Conservation (phyloP, 768 basidiomycete genomes). For the Exidia glandulosa region DNA sequence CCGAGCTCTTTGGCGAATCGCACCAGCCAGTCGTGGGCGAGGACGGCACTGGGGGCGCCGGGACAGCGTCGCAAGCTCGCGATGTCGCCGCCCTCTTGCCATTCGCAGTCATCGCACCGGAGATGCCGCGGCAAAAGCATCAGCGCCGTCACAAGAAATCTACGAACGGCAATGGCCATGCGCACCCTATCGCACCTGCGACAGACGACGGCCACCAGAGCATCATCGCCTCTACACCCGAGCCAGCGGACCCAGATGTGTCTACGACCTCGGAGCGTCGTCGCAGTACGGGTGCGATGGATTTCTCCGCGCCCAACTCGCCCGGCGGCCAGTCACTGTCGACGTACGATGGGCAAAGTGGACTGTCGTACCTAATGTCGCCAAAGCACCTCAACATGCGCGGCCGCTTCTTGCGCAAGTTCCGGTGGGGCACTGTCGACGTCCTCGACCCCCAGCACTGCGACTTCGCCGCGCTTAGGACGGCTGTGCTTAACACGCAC, state of each 20-base stretch:
- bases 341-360: not conserved
- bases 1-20: not conserved
- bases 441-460: constrained; percentile 79
- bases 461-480: constrained; percentile 78
- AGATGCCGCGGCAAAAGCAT: constrained; percentile 27
- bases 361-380: constrained; percentile 31
- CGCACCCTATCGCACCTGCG: constrained; percentile 19
- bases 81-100: constrained; percentile 53
- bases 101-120: constrained; percentile 72
- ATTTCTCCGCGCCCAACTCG: not conserved
- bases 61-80: constrained; percentile 49
- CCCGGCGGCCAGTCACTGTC: not conserved
- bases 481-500: constrained; percentile 74
- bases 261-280: constrained; percentile 20
- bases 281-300: constrained; percentile 5
- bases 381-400: constrained; percentile 55
- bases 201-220: constrained; percentile 8
- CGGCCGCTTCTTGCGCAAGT: constrained; percentile 68
- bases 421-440: constrained; percentile 82
- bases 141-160: constrained; percentile 1
- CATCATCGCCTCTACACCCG: constrained; percentile 12
- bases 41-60: constrained; percentile 24
- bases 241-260: constrained; percentile 18
- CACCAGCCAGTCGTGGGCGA: not conserved
- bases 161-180: constrained; percentile 1